A percentile compares a stretch with the other conserved stretches of the same genome.
Conservation (phyloP, 2,329 filamentous ascomycete genomes). For the Colletotrichum sp. region DNA sequence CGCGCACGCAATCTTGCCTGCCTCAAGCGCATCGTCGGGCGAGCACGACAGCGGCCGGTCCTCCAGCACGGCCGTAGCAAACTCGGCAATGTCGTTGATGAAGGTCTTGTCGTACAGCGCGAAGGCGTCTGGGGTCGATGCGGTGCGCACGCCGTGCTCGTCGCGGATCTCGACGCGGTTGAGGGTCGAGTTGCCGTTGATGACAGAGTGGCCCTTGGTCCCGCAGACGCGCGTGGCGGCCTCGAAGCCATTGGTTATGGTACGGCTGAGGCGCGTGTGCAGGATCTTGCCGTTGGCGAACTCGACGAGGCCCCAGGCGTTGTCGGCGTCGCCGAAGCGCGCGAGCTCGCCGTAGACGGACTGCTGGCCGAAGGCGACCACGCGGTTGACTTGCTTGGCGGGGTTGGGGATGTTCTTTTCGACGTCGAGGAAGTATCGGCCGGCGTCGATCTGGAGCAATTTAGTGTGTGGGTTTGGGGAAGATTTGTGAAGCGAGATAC, state of each 20-base stretch:
- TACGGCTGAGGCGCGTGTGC: constrained; percentile 35
- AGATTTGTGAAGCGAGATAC: rapidly evolving
- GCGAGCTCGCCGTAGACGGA: neutral
- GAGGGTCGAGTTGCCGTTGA: constrained; percentile 23
- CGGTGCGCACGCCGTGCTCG: neutral
- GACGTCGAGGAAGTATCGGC: neutral
- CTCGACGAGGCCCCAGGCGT: constrained; percentile 38
- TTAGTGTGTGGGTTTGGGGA: rapidly evolving
- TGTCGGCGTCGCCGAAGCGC: constrained; percentile 29
- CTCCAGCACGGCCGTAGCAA: neutral
- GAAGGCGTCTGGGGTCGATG: neutral
- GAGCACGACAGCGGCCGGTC: neutral
- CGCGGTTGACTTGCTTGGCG: neutral
- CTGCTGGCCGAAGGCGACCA: neutral
- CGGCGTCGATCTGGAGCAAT: neutral
- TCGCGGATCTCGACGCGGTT: neutral
- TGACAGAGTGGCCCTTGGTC: constrained; percentile 31
- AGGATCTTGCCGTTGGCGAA: constrained; percentile 40
- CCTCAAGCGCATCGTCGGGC: neutral
- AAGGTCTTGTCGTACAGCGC: neutral
- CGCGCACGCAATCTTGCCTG: neutral
- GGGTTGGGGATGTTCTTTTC: neutral
- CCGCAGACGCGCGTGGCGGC: constrained; percentile 23
- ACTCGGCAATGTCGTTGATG: neutral
- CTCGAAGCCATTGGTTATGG: constrained; percentile 39